Base-by-base conservation (phyloP, 192 early-diverging fungal species). In the Gryganskiella cystojenkinii region DNA sequence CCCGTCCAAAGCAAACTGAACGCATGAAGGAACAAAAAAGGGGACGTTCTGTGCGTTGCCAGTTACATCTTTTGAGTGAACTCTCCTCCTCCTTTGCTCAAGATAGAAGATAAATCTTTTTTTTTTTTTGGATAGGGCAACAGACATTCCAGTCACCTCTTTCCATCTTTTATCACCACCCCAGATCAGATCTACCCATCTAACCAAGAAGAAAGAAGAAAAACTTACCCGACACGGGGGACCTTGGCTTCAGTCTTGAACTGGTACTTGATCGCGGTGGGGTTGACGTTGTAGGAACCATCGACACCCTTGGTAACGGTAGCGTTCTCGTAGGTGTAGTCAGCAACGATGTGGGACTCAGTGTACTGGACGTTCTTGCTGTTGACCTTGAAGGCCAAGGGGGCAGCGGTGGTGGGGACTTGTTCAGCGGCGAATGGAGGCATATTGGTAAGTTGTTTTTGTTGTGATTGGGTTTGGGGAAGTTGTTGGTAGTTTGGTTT, bases 251-350 rank as follows among this genome's bases (percentile, higher is more conserved):
- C 89, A 78, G 93, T 94, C 82, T 92, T 90, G 87, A 99, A 99
- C 60, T 92, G 82, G 89, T 96, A 99, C 71, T 84, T 84, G 71
- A 91, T 90, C 83, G 96, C 90, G 61, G 90, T 93, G 65, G 98
- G 98, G 74, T 88, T 83, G 72, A 93, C 96, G 44, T 81, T 87
- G 56, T 94, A 80, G 61, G 85, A 79, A 51, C 92, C 94, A 71
- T 88, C 85, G 35, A 82, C 54, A 63, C 91, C 85, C 72, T 86
- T 90, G 69, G 80, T 70, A 54, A 98, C 95, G 51, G 90, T 86
- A 63, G 95, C 92, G 81, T 95, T 95, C 73, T 92, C 85, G 88
- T 99, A 99, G 63, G 82, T 66, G 87, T 99, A 99, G 73, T 93
- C 90, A 25, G 95, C 86, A 61, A 89, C 75, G 82, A 99, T 97